Conservation (phyloP, 2,329 filamentous ascomycete species). For the Aspergillus oerlinghausenensis region DNA sequence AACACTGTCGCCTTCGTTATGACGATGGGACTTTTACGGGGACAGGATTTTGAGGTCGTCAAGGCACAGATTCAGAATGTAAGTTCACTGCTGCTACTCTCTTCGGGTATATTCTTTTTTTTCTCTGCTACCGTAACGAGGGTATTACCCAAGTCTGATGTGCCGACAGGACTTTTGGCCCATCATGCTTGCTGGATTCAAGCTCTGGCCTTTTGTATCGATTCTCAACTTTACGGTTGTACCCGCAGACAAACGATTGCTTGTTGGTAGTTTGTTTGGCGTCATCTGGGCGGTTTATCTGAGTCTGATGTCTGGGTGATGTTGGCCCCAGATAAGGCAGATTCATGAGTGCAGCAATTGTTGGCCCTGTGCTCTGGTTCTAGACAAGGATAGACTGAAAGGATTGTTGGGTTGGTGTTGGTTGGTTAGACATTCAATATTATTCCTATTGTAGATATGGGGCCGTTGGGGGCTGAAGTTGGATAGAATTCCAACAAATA, state of each 20-base stretch:
- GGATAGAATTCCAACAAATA: too few relatives aligned
- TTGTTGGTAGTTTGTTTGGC: conserved; percentile 34
- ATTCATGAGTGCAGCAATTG: background rate
- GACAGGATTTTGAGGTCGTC: conserved; percentile 29
- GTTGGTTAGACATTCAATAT: background rate
- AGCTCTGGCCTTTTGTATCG: conserved; percentile 39
- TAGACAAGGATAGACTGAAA: background rate
- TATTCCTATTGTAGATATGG: too few relatives aligned
- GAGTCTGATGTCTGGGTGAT: conserved; percentile 27
- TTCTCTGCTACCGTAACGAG: background rate
- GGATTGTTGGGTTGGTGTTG: background rate
- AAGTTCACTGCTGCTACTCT: conserved; percentile 5
- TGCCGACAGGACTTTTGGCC: conserved; percentile 31
- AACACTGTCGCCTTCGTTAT: conserved; percentile 56
- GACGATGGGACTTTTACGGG: conserved; percentile 49
- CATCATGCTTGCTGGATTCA: conserved; percentile 35
- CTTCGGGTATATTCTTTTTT: background rate
- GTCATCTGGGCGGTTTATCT: conserved; percentile 38
- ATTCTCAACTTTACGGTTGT: conserved; percentile 36
- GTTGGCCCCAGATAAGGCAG: background rate
- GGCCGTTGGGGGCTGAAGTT: too few relatives aligned
- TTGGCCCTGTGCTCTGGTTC: background rate
- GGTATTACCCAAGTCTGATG: background rate
- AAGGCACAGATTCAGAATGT: conserved; percentile 31
- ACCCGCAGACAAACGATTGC: conserved; percentile 30